Conservation (phyloP, 805 yeast genomes). For the Cyberlindnera sargentensis region DNA sequence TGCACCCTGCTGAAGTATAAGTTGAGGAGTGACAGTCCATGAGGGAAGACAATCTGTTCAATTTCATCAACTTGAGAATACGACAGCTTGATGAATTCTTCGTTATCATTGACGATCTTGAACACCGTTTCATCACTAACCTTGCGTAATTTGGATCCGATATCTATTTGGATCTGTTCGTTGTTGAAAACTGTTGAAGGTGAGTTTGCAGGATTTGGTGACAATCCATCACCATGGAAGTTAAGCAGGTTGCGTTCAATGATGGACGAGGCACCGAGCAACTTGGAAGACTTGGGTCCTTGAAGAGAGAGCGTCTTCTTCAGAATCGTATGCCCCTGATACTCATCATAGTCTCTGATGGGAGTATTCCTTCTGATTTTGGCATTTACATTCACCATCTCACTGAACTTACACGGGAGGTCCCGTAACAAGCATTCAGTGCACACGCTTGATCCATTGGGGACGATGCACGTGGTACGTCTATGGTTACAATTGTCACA, state of each 20-base stretch:
- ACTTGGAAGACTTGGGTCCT: constrained; percentile 23
- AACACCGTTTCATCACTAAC: constrained; percentile 19
- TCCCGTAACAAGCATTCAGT: constrained; percentile 21
- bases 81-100: constrained; percentile 20
- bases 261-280: constrained; percentile 21
- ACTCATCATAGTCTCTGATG: constrained; percentile 23
- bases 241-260: constrained; percentile 20
- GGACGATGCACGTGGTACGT: constrained; percentile 20
- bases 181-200: constrained; percentile 8
- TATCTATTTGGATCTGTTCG: constrained; percentile 13
- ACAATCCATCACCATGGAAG: constrained; percentile 2
- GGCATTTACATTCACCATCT: constrained; percentile 4
- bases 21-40: constrained; percentile 17
- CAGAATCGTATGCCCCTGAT: constrained; percentile 24
- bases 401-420: constrained; percentile 20
- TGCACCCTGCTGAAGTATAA: constrained; percentile 23
- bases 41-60: constrained; percentile 21
- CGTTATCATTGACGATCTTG: constrained; percentile 22
- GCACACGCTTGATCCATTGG: constrained; percentile 12
- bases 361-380: constrained; percentile 20
- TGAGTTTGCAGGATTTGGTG: constrained; percentile 2
- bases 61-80: constrained; percentile 24
- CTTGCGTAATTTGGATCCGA: constrained; percentile 17
- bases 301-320: constrained; percentile 22
- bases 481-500: constrained; percentile 21